Conservation (phyloP, 768 basidiomycete species). For the Suillus subaureus region DNA sequence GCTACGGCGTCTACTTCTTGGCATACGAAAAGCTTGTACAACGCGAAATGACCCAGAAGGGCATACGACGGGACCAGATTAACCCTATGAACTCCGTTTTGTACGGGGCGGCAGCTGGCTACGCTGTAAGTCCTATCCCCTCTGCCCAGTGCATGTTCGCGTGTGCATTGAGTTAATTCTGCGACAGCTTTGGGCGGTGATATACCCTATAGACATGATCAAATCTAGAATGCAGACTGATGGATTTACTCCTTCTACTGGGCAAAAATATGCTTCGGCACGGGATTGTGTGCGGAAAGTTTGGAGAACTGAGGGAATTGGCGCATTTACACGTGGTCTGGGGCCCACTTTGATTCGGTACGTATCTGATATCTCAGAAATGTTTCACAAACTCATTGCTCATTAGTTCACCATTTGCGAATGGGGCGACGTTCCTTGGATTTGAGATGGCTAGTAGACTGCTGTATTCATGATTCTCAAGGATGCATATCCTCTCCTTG, state of each 20-base stretch:
- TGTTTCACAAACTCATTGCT: conserved; percentile 13
- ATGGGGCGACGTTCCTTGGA: conserved; percentile 95
- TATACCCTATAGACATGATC: conserved; percentile 96
- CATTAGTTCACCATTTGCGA: conserved; percentile 88
- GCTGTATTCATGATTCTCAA: conserved; percentile 43
- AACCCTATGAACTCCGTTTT: conserved; percentile 75
- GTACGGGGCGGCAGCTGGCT: conserved; percentile 92
- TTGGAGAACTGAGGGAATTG: conserved; percentile 80
- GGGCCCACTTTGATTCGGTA: conserved; percentile 90
- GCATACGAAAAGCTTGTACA: conserved; percentile 93
- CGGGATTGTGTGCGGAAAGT: conserved; percentile 82
- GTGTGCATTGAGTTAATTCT: conserved; percentile 12
- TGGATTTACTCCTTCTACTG: conserved; percentile 72
- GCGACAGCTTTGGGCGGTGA: conserved; percentile 80
- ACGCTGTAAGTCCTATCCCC: conserved; percentile 60
- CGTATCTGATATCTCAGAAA: conserved; percentile 26
- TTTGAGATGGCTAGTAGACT: conserved; percentile 90
- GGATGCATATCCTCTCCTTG: too few species aligned
- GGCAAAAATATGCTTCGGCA: conserved; percentile 82
- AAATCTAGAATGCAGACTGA: conserved; percentile 98
- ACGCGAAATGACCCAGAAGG: conserved; percentile 74
- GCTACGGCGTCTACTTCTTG: conserved; percentile 89
- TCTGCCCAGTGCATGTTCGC: conserved; percentile 1
- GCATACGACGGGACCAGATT: conserved; percentile 76
- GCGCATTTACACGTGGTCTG: conserved; percentile 90